Evolutionary conservation across 2,329 filamentous ascomycete genomes (phyloP), one percentile per base, ranked within the genome.

Genomic region (Septoria petroselini): DNA sequence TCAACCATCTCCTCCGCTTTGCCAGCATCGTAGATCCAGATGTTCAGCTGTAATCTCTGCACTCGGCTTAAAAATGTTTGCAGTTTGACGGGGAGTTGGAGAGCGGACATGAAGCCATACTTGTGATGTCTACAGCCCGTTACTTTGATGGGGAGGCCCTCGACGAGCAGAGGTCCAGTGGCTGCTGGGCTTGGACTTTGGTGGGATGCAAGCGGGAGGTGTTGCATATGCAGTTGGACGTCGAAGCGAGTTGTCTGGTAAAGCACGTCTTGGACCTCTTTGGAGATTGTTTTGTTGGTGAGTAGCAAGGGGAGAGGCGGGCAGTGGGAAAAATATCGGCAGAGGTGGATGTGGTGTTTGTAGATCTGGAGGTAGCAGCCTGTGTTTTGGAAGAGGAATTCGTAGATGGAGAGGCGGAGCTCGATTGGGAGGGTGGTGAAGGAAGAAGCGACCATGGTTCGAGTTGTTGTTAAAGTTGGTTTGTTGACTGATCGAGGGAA

Each of bases 181-280:
- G n/a, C n/a, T n/a, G n/a, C n/a, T n/a, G n/a, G n/a, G n/a, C n/a
- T n/a, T n/a, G n/a, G n/a, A n/a, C n/a, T n/a, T n/a, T n/a, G n/a
- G n/a, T n/a, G n/a, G 23, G 23, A 27, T 9, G 23, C 19, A 5
- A 35, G 31, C 4, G 42, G 42, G 4, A 45, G 7, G 12, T 45
- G 30, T n/a, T 45, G 29, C 12, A 45, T 19, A 11, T 45, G 42
- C 4, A 45, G 42, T 7, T 45, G 42, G 17, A 45, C 17, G 23
- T 37, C 21, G 12, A 25, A 45, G 4, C 12, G 8, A 11, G 42
- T 37, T 3, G 11, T 3, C 5, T 35, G 9, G 42, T 45, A 45
- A 11, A 45, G 29, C 3, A 35, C 15, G 25, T 35, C 30, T 25
- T 45, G 42, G 30, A 45, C 30, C 23, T 45, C 42, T 7, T 34